Percentiles rank a stretch among this genome's conserved stretches.
Conservation (phyloP, 2,329 filamentous ascomycete genomes). For the Pseudogymnoascus pannorum region DNA sequence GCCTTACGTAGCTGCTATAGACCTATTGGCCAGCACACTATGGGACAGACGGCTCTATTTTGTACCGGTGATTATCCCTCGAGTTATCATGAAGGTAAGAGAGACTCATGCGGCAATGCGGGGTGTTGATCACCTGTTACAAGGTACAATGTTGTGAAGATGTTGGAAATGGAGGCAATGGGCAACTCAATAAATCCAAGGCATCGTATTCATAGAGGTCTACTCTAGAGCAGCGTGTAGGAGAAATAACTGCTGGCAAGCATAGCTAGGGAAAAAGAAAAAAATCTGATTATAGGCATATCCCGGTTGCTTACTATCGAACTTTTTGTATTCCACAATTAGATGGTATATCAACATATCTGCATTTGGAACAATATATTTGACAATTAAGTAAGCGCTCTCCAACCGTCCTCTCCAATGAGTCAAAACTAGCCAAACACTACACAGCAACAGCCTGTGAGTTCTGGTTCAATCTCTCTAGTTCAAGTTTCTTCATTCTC, state of each 20-base stretch:
- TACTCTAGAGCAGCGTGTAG: background rate
- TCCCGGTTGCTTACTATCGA: background rate
- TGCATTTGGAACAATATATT: background rate
- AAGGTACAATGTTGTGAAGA: background rate
- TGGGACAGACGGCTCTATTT: too few relatives aligned
- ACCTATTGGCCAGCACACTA: too few relatives aligned
- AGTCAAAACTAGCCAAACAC: background rate
- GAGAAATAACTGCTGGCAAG: background rate
- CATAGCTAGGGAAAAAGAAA: background rate
- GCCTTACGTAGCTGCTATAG: too few relatives aligned
- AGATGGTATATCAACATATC: background rate
- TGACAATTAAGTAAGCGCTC: background rate
- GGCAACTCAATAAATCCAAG: background rate
- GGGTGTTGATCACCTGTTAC: too few relatives aligned
- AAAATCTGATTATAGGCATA: background rate
- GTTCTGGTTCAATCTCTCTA: conserved; percentile 26
- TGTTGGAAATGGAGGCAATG: background rate
- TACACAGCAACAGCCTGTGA: background rate
- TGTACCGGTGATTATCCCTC: too few relatives aligned
- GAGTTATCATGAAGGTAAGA: too few relatives aligned
- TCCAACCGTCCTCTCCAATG: background rate
- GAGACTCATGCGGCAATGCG: too few relatives aligned
- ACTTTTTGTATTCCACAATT: background rate
- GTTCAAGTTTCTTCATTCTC: conserved; percentile 38
- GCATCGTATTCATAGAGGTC: background rate